These are phyloP conservation scores for Clarkia xantiana DNA, from an alignment of 345 rosid genomes.

Conservation along the genomic window DNA sequence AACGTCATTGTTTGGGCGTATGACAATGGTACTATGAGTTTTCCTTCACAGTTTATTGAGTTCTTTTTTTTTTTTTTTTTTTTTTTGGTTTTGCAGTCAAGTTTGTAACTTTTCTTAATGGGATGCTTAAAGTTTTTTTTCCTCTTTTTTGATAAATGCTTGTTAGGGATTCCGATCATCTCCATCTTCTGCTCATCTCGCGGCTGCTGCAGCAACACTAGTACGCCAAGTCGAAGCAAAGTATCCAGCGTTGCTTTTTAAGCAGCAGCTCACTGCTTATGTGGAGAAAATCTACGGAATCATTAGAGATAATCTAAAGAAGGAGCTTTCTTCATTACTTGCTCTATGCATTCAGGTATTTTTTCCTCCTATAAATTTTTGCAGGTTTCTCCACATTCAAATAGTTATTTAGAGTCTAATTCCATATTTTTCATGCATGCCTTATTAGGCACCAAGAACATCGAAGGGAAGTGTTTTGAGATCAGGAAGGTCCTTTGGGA, in stretches of 20 bases:
- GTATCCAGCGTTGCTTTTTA: constrained; percentile 93
- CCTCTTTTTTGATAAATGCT: no score
- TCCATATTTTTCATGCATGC: no score
- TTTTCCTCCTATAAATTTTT: no score
- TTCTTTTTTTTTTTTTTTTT: no score
- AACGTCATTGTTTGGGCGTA: constrained; percentile 83
- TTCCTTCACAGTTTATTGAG: background rate
- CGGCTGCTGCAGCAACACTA: constrained; percentile 56
- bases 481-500: constrained; percentile 69
- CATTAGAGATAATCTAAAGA: constrained; percentile 87
- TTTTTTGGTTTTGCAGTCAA: no score
- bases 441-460: constrained; percentile 67
- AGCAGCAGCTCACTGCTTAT: constrained; percentile 92
- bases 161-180: constrained; percentile 88
- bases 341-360: constrained; percentile 80
- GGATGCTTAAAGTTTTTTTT: no score
- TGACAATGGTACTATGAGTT: constrained; percentile 59
- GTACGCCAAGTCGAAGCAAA: constrained; percentile 89
- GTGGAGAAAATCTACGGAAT: constrained; percentile 96
- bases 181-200: constrained; percentile 60
- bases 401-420: no score
- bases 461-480: constrained; percentile 69
- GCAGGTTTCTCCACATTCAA: no score
- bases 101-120: no score
- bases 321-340: constrained; percentile 66